Evolutionary conservation across 1,284 basidiomycete species (phyloP).

Genomic region (Fomitopsis palustris): DNA sequence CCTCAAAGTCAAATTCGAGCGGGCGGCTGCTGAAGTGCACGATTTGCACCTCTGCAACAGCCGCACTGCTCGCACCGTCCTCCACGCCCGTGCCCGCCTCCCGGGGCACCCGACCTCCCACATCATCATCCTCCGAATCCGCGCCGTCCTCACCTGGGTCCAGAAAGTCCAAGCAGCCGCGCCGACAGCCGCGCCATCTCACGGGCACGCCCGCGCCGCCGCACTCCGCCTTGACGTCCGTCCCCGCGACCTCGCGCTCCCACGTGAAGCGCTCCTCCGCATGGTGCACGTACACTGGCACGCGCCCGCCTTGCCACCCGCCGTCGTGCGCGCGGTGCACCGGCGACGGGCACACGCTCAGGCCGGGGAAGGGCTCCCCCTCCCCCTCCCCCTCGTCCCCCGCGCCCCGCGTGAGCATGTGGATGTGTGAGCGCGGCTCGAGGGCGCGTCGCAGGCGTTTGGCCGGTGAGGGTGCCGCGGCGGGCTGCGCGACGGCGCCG

Average conservation of each 20-base stretch:
- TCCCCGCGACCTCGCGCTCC: conserved; percentile 53
- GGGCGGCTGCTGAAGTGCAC: no score
- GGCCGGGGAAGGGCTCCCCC: conserved; percentile 19
- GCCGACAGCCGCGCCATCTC: conserved; percentile 63
- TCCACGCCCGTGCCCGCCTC: background rate
- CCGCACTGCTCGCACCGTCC: background rate
- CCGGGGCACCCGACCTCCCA: background rate
- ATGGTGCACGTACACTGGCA: conserved; percentile 47
- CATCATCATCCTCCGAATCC: background rate
- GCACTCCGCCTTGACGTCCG: conserved; percentile 40
- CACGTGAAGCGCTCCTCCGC: conserved; percentile 65
- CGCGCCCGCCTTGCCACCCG: conserved; percentile 14
- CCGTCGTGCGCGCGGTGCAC: conserved; percentile 31
- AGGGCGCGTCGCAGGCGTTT: conserved; percentile 6
- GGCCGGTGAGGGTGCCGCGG: conserved; percentile 3
- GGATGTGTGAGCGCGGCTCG: background rate
- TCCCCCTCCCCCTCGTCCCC: background rate
- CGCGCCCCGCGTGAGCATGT: no score
- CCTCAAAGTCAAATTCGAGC: no score
- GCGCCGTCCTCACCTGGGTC: background rate
- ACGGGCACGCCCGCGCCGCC: conserved; percentile 46
- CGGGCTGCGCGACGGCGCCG: conserved; percentile 20
- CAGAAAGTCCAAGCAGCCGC: conserved; percentile 61
- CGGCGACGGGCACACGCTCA: conserved; percentile 52
- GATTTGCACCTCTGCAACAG: no score